A percentile compares a stretch with the other conserved stretches of the same genome.
Evolutionary conservation across 805 yeast genomes (phyloP).

Genomic region (Saccharomyces paradoxus): DNA sequence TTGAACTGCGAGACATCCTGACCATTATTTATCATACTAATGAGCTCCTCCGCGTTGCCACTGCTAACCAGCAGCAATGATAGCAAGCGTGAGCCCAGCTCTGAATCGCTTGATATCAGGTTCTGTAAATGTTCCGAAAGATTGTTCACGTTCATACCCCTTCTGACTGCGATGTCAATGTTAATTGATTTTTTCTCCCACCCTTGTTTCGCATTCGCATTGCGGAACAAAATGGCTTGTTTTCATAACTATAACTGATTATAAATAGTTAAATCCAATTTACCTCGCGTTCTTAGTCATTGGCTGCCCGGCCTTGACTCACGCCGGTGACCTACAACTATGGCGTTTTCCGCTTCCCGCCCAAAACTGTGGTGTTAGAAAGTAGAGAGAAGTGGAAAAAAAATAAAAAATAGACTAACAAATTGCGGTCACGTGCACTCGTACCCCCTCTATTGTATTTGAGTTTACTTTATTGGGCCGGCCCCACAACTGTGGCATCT

Average conservation of each 20-base stretch:
- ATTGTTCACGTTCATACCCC: neutral
- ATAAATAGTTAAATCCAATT: neutral
- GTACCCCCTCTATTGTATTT: neutral
- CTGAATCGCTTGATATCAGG: slow-evolving; percentile 22
- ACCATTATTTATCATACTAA: slow-evolving; percentile 22
- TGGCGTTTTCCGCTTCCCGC: neutral
- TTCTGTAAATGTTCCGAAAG: slow-evolving; percentile 15
- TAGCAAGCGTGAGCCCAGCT: slow-evolving; percentile 24
- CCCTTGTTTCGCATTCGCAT: neutral
- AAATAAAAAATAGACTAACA: neutral
- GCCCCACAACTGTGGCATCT: neutral
- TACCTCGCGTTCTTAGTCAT: neutral
- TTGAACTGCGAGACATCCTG: slow-evolving; percentile 2
- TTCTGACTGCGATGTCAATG: neutral
- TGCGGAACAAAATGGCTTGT: neutral
- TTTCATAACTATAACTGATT: neutral
- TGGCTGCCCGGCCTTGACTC: neutral
- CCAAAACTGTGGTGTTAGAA: neutral
- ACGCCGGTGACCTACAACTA: neutral
- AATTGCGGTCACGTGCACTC: neutral
- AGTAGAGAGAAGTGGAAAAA: neutral
- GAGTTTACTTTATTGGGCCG: neutral
- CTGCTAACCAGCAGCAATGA: slow-evolving; percentile 26
- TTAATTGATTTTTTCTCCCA: neutral
- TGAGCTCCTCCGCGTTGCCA: slow-evolving; percentile 24